Conservation (phyloP, 495 filamentous ascomycete genomes). For the Xylaria nigripes region DNA sequence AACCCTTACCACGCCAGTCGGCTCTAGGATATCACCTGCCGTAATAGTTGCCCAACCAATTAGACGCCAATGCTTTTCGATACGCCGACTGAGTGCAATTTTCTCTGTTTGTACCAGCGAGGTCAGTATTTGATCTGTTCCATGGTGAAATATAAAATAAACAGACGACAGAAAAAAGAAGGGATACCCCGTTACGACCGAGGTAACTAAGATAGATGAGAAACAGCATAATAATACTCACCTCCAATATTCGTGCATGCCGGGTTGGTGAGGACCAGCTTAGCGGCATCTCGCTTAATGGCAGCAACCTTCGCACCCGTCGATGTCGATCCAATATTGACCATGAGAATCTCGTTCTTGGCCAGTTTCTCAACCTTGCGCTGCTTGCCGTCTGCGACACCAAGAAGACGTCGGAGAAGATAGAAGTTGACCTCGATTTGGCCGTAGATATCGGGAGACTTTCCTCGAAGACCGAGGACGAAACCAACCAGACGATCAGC, state of each 20-base stretch:
- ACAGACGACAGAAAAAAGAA: neutral
- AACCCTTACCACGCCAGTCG: conserved; percentile 9
- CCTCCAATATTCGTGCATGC: conserved; percentile 26
- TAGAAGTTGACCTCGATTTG: conserved; percentile 99
- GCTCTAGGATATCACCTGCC: conserved; percentile 21
- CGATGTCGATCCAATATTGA: conserved; percentile 96
- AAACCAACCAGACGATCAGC: conserved; percentile 98
- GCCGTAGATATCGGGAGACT: conserved; percentile 87
- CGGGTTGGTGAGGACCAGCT: conserved; percentile 48
- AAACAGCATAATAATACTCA: neutral
- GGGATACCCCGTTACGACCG: neutral
- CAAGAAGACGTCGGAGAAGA: conserved; percentile 82
- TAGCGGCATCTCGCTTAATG: conserved; percentile 95
- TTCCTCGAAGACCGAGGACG: conserved; percentile 89
- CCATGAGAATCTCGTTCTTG: conserved; percentile 98
- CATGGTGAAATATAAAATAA: neutral
- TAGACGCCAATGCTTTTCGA: conserved; percentile 98
- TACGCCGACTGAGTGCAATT: conserved; percentile 89
- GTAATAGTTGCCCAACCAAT: conserved; percentile 95
- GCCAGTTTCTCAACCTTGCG: conserved; percentile 95
- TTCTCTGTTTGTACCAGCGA: conserved; percentile 56
- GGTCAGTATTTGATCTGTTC: neutral
- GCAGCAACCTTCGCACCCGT: conserved; percentile 91
- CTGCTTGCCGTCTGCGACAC: conserved; percentile 98
- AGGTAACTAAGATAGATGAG: neutral